Base-by-base conservation (phyloP, 2,329 filamentous ascomycete genomes). In the Talaromyces funiculosus region DNA sequence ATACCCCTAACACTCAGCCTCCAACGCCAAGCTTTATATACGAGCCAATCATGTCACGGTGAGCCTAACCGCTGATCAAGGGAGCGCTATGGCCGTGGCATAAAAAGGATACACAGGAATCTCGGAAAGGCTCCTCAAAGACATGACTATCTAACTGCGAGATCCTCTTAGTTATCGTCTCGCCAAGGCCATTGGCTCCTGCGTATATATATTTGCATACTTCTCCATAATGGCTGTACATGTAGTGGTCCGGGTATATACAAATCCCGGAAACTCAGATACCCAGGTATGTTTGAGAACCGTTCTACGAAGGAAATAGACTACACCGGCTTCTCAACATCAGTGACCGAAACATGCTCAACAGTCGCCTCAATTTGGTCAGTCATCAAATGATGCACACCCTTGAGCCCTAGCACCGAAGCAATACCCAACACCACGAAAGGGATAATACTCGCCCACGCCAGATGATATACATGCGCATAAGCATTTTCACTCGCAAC, bases 331-430 rank as follows among this genome's bases (percentile, higher is more conserved):
- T 47, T 57, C 10, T 57, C 31, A 29, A 31, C 20, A 57, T 57
- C 33, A 24, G 53, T 18, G 1, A 31, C 35, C 31, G 33, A 16
- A 2, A 20, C 4, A 56, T 47, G 33, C 67, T 61, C 59, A 14
- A 61, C 59, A 4, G 59, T 58, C n/a, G 54, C 59, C 38, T 83
- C 81, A 3, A 83, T 77, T 68, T 80, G 77, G 63, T 82, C 80
- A 16, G 80, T 82, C 80, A 82, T 82, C 49, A 82, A 67, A 51
- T 82, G 78, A 62, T 75, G 77, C 0, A 83, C 80, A 0, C 78
- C 78, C 55, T 77, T 77, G 67, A 82, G 65, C 58, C 76, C 74
- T 12, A 69, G 71, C 4, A 82, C 74, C 0, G 76, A 73, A 1
- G 78, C 71, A 3, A 80, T 69, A 1, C 79, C 80, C 24, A 83